Conservation (phyloP, 176 grass and related monocot genomes). For the Thinopyrum elongatum region DNA sequence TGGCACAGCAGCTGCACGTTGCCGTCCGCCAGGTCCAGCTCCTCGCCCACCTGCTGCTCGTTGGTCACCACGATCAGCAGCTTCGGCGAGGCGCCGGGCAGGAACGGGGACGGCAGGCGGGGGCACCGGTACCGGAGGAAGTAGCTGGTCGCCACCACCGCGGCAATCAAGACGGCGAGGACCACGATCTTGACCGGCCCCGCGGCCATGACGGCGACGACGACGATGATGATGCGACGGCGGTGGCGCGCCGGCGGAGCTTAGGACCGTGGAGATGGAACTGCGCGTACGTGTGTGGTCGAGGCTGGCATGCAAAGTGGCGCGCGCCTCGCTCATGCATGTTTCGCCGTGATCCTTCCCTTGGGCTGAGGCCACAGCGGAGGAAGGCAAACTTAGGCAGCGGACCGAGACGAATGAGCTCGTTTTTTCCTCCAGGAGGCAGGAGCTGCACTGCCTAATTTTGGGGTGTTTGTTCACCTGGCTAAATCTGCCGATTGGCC, state of each 20-base stretch:
- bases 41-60: constrained; percentile 58
- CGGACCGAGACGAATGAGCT: constrained; percentile 11
- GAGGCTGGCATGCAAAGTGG: constrained; percentile 42
- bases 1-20: constrained; percentile 50
- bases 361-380: not conserved
- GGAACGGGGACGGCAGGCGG: constrained; percentile 31
- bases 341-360: not conserved
- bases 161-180: constrained; percentile 31
- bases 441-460: constrained; percentile 19
- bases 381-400: constrained; percentile 42
- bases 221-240: not conserved
- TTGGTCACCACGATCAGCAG: constrained; percentile 38
- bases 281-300: constrained; percentile 24
- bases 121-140: constrained; percentile 37
- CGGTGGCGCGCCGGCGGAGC: constrained; percentile 16
- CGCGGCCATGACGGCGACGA: constrained; percentile 36
- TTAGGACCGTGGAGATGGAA: not conserved
- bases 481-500: not conserved
- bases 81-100: not conserved
- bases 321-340: constrained; percentile 20
- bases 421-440: constrained; percentile 9
- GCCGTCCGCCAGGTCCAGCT: constrained; percentile 49
- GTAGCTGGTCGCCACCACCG: constrained; percentile 35
- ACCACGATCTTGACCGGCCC: constrained; percentile 48
- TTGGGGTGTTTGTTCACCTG: not conserved